Evolutionary conservation across 148 eudicot genomes (phyloP).

Genomic region (Amaranthus cruentus): DNA sequence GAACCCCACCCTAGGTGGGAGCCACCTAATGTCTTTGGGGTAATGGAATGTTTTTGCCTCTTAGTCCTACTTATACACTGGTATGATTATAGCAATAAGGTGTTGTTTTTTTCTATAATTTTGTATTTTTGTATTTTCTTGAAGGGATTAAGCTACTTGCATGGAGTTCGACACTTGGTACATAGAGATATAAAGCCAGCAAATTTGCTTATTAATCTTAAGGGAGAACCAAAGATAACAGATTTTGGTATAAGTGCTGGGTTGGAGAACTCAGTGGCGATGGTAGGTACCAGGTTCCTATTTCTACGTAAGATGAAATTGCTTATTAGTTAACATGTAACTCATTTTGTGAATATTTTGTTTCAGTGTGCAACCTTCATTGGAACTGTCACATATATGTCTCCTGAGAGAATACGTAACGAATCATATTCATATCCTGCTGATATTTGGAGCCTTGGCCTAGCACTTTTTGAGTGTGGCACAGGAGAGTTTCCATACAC

Average conservation of each 20-base stretch:
- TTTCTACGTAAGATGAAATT: neutral
- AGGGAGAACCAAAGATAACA: constrained; percentile 95
- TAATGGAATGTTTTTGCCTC: neutral
- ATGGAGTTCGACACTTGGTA: constrained; percentile 76
- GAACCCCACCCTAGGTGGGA: too few species aligned
- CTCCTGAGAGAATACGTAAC: constrained; percentile 93
- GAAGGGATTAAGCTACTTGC: constrained; percentile 86
- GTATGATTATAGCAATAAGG: neutral
- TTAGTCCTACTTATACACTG: neutral
- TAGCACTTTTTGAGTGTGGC: constrained; percentile 94
- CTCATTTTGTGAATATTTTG: neutral
- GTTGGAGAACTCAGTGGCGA: constrained; percentile 90
- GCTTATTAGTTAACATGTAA: neutral
- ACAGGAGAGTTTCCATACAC: constrained; percentile 90
- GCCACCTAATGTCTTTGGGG: too few species aligned
- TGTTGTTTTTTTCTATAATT: constrained; percentile 5
- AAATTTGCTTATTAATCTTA: constrained; percentile 88
- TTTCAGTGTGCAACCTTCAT: constrained; percentile 95
- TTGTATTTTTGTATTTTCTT: constrained; percentile 19
- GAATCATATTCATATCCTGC: constrained; percentile 95
- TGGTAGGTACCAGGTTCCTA: constrained; percentile 49
- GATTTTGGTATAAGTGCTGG: constrained; percentile 99
- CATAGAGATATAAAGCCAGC: constrained; percentile 99
- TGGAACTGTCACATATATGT: constrained; percentile 97
- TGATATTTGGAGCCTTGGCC: constrained; percentile 99